These are phyloP conservation scores for Penicillium sp. DNA, from an alignment of 2,329 filamentous ascomycete species.

Conservation along the genomic window DNA sequence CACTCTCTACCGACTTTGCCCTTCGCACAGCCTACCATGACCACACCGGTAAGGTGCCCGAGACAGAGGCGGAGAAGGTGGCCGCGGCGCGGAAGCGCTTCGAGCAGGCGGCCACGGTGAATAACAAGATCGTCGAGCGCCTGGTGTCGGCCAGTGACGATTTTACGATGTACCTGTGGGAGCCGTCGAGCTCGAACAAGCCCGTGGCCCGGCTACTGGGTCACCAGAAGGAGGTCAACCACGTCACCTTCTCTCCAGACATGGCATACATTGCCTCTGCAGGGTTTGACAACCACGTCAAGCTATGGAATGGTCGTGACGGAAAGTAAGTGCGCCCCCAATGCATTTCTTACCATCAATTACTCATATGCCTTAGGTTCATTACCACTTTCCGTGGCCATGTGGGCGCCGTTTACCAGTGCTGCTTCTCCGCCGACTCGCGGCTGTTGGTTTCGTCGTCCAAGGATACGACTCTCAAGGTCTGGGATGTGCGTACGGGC, in stretches of 20 bases:
- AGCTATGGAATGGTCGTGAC: constrained; percentile 79
- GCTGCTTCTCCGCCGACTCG: constrained; percentile 87
- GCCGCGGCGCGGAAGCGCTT: constrained; percentile 77
- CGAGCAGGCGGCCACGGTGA: constrained; percentile 74
- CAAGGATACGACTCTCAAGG: constrained; percentile 91
- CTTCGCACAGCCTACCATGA: constrained; percentile 84
- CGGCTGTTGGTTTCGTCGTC: constrained; percentile 81
- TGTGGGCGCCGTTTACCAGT: constrained; percentile 87
- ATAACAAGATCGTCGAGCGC: constrained; percentile 74
- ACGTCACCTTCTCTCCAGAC: constrained; percentile 91
- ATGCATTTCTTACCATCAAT: constrained; percentile 13
- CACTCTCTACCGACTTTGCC: constrained; percentile 87
- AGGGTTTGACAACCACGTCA: constrained; percentile 91
- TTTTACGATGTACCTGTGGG: constrained; percentile 95
- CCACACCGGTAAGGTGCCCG: constrained; percentile 69
- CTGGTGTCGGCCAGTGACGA: constrained; percentile 91
- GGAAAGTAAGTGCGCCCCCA: constrained; percentile 48
- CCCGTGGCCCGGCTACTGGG: constrained; percentile 85
- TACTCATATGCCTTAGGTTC: constrained; percentile 55
- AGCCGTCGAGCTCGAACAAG: constrained; percentile 73
- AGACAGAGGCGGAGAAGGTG: constrained; percentile 66
- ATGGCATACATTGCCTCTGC: constrained; percentile 82
- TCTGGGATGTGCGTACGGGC: constrained; percentile 84
- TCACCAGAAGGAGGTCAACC: constrained; percentile 95
- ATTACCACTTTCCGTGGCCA: constrained; percentile 85